Conservation (phyloP, 768 basidiomycete species). For the Suillus tomentosus region DNA sequence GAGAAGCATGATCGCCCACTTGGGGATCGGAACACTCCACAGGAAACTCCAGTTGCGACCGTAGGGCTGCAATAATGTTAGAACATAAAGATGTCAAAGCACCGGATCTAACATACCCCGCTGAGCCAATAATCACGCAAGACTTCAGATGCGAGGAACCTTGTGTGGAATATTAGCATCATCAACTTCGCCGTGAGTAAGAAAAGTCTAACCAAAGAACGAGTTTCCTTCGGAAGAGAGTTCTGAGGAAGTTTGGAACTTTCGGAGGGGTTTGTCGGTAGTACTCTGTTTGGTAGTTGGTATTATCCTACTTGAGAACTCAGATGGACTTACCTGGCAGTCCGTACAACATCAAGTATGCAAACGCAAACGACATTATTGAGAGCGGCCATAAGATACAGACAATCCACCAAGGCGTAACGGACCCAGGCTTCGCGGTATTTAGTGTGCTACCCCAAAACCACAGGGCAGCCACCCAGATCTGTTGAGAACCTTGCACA, state of each 20-base stretch:
- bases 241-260: constrained; percentile 89
- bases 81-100: constrained; percentile 9
- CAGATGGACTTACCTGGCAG: constrained; percentile 64
- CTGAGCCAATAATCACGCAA: constrained; percentile 93
- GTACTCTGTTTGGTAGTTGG: constrained; percentile 55
- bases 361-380: constrained; percentile 72
- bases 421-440: constrained; percentile 46
- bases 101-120: constrained; percentile 53
- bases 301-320: not conserved
- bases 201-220: constrained; percentile 67
- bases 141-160: constrained; percentile 88
- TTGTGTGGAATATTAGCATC: constrained; percentile 17
- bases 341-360: constrained; percentile 83
- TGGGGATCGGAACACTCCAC: constrained; percentile 81
- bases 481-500: constrained; percentile 93
- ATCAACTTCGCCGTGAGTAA: not conserved
- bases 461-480: constrained; percentile 96
- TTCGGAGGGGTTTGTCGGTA: constrained; percentile 93
- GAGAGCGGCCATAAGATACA: constrained; percentile 82
- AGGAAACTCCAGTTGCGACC: constrained; percentile 96
- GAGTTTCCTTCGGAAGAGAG: constrained; percentile 86
- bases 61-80: constrained; percentile 58
- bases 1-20: constrained; percentile 81
- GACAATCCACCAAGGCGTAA: constrained; percentile 85
- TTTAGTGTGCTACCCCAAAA: constrained; percentile 91